A percentile compares a stretch with the other conserved stretches of the same genome.
These are phyloP conservation scores for Penium margaritaceum DNA, from an alignment of 139 green algal genomes.

Conservation along the genomic window DNA sequence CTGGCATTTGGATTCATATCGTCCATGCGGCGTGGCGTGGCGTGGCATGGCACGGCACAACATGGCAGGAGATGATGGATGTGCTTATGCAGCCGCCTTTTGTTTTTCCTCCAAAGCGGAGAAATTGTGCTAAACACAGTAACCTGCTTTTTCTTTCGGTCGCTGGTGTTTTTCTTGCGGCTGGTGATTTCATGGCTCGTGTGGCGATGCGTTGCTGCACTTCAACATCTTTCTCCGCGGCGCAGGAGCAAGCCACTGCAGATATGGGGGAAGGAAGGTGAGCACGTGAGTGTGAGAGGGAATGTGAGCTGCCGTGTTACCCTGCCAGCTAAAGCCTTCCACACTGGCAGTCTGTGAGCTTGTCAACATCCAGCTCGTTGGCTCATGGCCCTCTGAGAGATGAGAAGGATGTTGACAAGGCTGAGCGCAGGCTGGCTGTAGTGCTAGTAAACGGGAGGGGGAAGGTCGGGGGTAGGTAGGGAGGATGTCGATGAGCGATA, in stretches of 20 bases:
- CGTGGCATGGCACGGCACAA: no score
- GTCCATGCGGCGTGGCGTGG: no score
- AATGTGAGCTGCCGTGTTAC: background rate
- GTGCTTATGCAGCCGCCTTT: no score
- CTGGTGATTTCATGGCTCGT: background rate
- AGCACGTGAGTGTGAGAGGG: no score
- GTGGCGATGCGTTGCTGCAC: no score
- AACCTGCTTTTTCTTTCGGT: background rate
- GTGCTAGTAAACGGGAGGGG: background rate
- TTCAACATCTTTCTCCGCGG: background rate
- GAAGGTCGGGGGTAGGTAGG: background rate
- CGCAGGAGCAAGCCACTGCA: conserved; percentile 81
- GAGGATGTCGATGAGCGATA: background rate
- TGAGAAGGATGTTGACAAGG: no score
- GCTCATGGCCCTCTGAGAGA: background rate
- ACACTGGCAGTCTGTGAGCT: background rate
- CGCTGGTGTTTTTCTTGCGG: background rate
- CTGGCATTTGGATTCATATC: no score
- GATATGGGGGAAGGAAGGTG: conserved; percentile 84
- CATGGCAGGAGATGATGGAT: no score
- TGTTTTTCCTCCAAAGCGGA: no score
- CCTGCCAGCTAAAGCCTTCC: background rate
- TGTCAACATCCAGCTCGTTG: background rate
- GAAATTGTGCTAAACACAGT: background rate
- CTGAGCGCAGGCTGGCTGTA: no score